Evolutionary conservation across 1,284 basidiomycete species (phyloP).

Genomic region (Tilletia caries): DNA sequence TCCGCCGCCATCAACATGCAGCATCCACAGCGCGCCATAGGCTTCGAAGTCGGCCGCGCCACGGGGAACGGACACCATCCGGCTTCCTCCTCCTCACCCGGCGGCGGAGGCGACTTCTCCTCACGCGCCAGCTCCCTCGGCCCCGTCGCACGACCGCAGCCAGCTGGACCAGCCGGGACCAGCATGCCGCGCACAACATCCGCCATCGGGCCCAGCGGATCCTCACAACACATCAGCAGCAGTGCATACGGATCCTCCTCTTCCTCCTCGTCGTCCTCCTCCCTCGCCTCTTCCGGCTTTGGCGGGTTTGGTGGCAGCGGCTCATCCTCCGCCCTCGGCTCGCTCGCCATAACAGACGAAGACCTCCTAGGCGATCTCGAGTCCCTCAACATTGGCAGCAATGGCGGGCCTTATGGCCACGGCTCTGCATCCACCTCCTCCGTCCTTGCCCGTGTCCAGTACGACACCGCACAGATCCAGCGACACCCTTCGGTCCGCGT

Average conservation of each 20-base stretch:
- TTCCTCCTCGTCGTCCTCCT: not conserved
- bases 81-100: too few species aligned
- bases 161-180: not conserved
- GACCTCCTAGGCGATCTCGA: conserved; percentile 33
- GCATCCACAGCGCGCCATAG: not conserved
- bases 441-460: conserved; percentile 10
- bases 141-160: not conserved
- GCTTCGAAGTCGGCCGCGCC: not conserved
- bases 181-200: too few species aligned
- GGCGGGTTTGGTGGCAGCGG: not conserved
- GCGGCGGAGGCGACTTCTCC: not conserved
- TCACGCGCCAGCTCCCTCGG: not conserved
- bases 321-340: conserved; percentile 18
- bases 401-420: too few species aligned
- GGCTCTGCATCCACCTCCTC: conserved; percentile 6
- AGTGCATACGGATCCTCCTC: not conserved
- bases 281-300: not conserved
- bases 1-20: not conserved
- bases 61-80: too few species aligned
- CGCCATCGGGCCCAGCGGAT: too few species aligned
- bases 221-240: too few species aligned
- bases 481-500: conserved; percentile 18
- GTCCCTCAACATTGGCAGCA: conserved; percentile 21
- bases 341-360: conserved; percentile 37
- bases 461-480: conserved; percentile 10